phyloP scores from a whole-genome alignment of 1,284 basidiomycete species.

The Clitocybe nebularis region DNA sequence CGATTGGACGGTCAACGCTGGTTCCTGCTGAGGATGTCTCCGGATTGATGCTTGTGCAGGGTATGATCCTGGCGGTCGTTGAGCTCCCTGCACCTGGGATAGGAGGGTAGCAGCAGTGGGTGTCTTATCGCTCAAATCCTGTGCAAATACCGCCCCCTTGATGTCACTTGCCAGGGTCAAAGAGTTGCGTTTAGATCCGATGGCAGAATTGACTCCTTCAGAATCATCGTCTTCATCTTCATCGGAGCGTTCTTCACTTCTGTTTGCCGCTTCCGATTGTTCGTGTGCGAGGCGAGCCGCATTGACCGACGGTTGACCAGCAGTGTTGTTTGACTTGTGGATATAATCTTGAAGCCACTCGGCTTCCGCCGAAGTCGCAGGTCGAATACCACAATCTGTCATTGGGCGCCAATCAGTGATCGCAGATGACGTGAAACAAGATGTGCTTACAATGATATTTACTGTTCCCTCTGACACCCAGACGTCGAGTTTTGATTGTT shows the following conservation, averaged over 20 bases:
- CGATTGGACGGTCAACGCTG: slow-evolving; percentile 45
- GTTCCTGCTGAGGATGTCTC: slow-evolving; percentile 56
- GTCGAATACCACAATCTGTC: slow-evolving; percentile 84
- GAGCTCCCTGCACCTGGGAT: slow-evolving; percentile 68
- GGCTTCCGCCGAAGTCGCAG: slow-evolving; percentile 82
- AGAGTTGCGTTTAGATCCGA: slow-evolving; percentile 69
- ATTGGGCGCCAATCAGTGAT: slow-evolving; percentile 23
- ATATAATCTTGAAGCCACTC: slow-evolving; percentile 89
- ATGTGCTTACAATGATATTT: slow-evolving; percentile 81
- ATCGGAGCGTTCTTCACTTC: slow-evolving; percentile 67
- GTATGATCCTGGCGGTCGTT: slow-evolving; percentile 55
- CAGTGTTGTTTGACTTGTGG: slow-evolving; percentile 80
- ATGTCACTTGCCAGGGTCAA: slow-evolving; percentile 60
- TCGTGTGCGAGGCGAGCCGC: slow-evolving; percentile 64
- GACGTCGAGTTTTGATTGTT: slow-evolving; percentile 87
- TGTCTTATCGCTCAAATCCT: slow-evolving; percentile 75
- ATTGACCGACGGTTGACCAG: slow-evolving; percentile 68
- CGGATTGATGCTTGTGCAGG: slow-evolving; percentile 72
- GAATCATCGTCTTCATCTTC: slow-evolving; percentile 84
- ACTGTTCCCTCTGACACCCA: slow-evolving; percentile 89
- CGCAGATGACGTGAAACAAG: slow-evolving; percentile 27
- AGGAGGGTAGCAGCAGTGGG: slow-evolving; percentile 75
- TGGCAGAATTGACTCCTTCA: slow-evolving; percentile 61
- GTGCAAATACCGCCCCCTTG: slow-evolving; percentile 53
- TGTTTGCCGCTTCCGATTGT: slow-evolving; percentile 48